A percentile compares a stretch with the other conserved stretches of the same genome.
phyloP scores from a whole-genome alignment of 2,329 filamentous ascomycete genomes.

The Venturia pyrina region DNA sequence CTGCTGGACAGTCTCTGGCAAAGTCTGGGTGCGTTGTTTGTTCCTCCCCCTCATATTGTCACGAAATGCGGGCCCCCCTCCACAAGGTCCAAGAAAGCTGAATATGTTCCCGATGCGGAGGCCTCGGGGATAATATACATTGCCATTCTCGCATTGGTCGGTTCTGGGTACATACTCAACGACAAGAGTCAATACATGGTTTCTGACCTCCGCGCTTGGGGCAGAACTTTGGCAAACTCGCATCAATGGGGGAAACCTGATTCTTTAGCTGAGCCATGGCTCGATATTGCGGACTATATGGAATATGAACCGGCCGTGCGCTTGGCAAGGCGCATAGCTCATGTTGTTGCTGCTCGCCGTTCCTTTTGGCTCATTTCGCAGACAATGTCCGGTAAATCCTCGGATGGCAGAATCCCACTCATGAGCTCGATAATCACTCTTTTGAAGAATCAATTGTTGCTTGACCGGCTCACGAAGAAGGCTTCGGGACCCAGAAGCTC shows the following conservation, averaged over 20 bases:
- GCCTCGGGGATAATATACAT: slow-evolving; percentile 32
- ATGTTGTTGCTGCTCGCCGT: slow-evolving; percentile 38
- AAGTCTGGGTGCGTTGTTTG: slow-evolving; percentile 24
- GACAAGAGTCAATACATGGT: slow-evolving; percentile 31
- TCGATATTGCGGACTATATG: slow-evolving; percentile 29
- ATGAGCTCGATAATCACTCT: slow-evolving; percentile 5
- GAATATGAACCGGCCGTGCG: slow-evolving; percentile 43
- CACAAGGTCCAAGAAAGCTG: not conserved
- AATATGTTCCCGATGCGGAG: slow-evolving; percentile 24
- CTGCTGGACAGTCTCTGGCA: slow-evolving; percentile 28
- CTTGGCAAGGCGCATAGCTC: slow-evolving; percentile 38
- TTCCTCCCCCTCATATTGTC: slow-evolving; percentile 24
- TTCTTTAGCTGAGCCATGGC: slow-evolving; percentile 22
- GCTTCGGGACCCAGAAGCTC: not conserved
- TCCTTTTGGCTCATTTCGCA: slow-evolving; percentile 31
- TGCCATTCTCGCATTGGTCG: slow-evolving; percentile 25
- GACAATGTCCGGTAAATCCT: slow-evolving; percentile 30
- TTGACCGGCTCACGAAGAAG: not conserved
- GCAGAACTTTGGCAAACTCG: slow-evolving; percentile 22
- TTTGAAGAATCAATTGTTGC: not conserved
- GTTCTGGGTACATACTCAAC: slow-evolving; percentile 23
- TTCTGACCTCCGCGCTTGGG: slow-evolving; percentile 25
- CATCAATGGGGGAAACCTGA: slow-evolving; percentile 16
- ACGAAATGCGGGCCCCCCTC: slow-evolving; percentile 17
- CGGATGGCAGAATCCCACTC: not conserved